Evolutionary conservation across 805 yeast species (phyloP).

Genomic region (Candida ponderosae): DNA sequence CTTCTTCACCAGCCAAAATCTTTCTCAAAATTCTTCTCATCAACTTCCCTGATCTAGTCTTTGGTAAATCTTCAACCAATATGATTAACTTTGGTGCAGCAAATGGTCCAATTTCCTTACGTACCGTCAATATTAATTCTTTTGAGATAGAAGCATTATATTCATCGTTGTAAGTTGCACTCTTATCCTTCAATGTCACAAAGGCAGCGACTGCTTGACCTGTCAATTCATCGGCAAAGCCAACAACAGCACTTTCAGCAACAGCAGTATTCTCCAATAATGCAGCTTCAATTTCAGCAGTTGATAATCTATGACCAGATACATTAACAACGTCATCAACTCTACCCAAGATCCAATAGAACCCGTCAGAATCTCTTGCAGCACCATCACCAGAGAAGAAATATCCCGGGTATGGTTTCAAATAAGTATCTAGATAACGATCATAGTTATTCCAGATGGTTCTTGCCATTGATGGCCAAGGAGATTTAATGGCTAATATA

Average conservation of each 20-base stretch:
- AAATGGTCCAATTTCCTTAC: constrained; percentile 81
- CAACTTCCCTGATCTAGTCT: constrained; percentile 97
- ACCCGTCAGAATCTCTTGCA: constrained; percentile 93
- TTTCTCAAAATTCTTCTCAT: constrained; percentile 97
- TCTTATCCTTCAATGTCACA: constrained; percentile 66
- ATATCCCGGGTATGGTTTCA: constrained; percentile 86
- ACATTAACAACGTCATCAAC: constrained; percentile 98
- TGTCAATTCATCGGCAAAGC: constrained; percentile 88
- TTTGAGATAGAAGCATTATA: constrained; percentile 37
- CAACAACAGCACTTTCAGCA: constrained; percentile 95
- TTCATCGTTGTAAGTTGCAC: constrained; percentile 22
- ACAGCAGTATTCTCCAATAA: constrained; percentile 72
- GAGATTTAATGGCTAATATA: constrained; percentile 78
- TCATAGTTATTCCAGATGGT: constrained; percentile 85
- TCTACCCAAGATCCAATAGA: constrained; percentile 96
- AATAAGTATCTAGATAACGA: constrained; percentile 84
- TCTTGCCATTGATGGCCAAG: constrained; percentile 99
- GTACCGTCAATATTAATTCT: constrained; percentile 78
- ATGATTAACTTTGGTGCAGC: constrained; percentile 91
- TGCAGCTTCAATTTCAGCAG: constrained; percentile 96
- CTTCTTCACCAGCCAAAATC: constrained; percentile 86
- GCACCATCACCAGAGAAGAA: constrained; percentile 99
- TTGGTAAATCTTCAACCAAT: constrained; percentile 88
- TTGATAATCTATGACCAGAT: constrained; percentile 95
- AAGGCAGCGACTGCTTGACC: constrained; percentile 97